These are phyloP conservation scores for Pseudozyma thailandica DNA, from an alignment of 1,284 basidiomycete genomes.

Conservation along the genomic window DNA sequence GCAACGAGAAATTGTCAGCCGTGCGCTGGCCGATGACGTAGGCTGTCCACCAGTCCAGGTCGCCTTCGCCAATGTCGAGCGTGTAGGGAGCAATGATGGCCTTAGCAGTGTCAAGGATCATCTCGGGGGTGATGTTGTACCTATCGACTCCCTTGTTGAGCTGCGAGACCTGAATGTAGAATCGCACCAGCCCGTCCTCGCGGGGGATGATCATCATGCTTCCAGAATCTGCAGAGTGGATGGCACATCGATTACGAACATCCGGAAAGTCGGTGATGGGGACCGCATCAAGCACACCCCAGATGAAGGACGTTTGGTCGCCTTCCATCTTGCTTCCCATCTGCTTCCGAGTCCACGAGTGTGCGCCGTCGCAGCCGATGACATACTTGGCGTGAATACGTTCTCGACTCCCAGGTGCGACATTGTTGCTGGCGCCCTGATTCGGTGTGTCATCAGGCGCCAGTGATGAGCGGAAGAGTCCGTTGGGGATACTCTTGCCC, in stretches of 20 bases:
- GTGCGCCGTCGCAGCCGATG: conserved; percentile 45
- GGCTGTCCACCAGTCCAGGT: conserved; percentile 78
- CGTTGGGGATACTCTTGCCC: conserved; percentile 33
- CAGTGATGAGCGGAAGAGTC: conserved; percentile 30
- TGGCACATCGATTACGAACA: conserved; percentile 76
- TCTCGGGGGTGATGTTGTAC: conserved; percentile 73
- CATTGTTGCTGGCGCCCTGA: background rate
- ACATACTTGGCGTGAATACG: conserved; percentile 42
- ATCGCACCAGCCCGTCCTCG: conserved; percentile 74
- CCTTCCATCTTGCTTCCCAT: conserved; percentile 64
- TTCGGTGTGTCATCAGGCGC: conserved; percentile 28
- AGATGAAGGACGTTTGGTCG: conserved; percentile 68
- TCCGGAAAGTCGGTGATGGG: conserved; percentile 72
- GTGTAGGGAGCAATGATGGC: conserved; percentile 78
- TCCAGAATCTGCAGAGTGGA: conserved; percentile 72
- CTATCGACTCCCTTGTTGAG: conserved; percentile 76
- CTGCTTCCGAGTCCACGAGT: conserved; percentile 34
- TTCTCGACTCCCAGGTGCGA: conserved; percentile 21
- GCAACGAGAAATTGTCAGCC: conserved; percentile 29
- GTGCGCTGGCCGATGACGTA: conserved; percentile 46
- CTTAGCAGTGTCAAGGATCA: conserved; percentile 75
- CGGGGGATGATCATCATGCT: conserved; percentile 80
- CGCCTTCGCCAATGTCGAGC: conserved; percentile 72
- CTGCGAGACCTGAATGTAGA: conserved; percentile 78
- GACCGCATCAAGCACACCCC: conserved; percentile 57